A percentile compares a stretch with the other conserved stretches of the same genome.
Evolutionary conservation across 306 rosid genomes (phyloP).

Genomic region (Acacia confusa): DNA sequence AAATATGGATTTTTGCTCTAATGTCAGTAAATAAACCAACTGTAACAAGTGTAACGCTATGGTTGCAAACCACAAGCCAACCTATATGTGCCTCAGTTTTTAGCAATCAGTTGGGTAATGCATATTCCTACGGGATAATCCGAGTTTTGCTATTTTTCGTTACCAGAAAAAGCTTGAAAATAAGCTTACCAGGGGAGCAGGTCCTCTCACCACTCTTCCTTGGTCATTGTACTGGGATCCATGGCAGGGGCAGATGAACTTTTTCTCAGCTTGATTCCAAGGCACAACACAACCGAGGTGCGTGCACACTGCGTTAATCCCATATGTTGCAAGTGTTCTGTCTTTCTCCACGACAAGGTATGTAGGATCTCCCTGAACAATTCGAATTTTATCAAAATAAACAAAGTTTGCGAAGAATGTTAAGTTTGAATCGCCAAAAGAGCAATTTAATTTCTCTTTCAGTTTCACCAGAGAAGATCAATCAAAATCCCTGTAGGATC

Average conservation of each 20-base stretch:
- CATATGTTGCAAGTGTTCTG: slow-evolving; percentile 76
- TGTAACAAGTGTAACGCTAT: neutral
- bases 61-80: neutral
- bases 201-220: slow-evolving; percentile 96
- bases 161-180: neutral
- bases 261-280: slow-evolving; percentile 76
- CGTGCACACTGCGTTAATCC: slow-evolving; percentile 96
- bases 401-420: neutral
- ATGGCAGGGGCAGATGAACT: slow-evolving; percentile 98
- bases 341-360: slow-evolving; percentile 96
- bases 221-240: slow-evolving; percentile 93
- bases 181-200: slow-evolving; percentile 87
- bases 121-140: neutral
- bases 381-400: neutral
- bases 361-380: slow-evolving; percentile 86
- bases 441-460: slow-evolving; percentile 1
- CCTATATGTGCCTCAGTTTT: neutral
- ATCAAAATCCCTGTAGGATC: neutral
- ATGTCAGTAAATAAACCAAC: slow-evolving; percentile 7
- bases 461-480: neutral
- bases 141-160: neutral
- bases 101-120: neutral
- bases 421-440: neutral
- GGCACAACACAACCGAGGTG: slow-evolving; percentile 99
- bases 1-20: slow-evolving; percentile 1